These are phyloP conservation scores for Talaromyces albobiverticillius DNA, from an alignment of 2,329 filamentous ascomycete species.

Conservation along the genomic window DNA sequence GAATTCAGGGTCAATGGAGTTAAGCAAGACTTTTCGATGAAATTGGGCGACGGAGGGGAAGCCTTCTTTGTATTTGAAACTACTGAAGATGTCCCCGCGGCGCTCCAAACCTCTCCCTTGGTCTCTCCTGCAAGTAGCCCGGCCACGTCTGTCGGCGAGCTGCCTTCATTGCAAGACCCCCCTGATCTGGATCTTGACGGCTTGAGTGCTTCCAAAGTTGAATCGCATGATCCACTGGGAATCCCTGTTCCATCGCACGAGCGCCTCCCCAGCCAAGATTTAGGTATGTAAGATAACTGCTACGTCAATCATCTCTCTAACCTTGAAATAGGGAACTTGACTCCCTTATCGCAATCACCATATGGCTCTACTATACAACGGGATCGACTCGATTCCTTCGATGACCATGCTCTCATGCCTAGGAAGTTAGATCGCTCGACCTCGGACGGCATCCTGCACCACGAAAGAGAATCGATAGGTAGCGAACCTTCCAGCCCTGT, in stretches of 20 bases:
- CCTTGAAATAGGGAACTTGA: slow-evolving; percentile 31
- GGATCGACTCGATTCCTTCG: slow-evolving; percentile 27
- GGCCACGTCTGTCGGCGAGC: slow-evolving; percentile 33
- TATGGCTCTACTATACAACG: slow-evolving; percentile 27
- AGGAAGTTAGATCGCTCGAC: slow-evolving; percentile 47
- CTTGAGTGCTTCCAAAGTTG: slow-evolving; percentile 18
- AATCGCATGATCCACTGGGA: slow-evolving; percentile 22
- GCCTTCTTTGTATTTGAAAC: slow-evolving; percentile 99
- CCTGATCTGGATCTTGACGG: slow-evolving; percentile 49
- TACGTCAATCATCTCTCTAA: neutral
- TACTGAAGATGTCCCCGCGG: slow-evolving; percentile 83
- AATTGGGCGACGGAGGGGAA: slow-evolving; percentile 93
- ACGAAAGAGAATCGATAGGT: slow-evolving; percentile 16
- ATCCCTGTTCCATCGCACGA: slow-evolving; percentile 26
- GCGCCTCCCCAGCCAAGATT: slow-evolving; percentile 13
- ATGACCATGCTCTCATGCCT: slow-evolving; percentile 29
- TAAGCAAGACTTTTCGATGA: slow-evolving; percentile 96
- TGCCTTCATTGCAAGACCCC: slow-evolving; percentile 45
- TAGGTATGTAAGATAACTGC: slow-evolving; percentile 12
- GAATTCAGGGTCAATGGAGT: slow-evolving; percentile 92
- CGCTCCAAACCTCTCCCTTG: slow-evolving; percentile 88
- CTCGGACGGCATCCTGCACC: slow-evolving; percentile 55
- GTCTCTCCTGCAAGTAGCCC: slow-evolving; percentile 88
- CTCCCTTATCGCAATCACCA: slow-evolving; percentile 40
- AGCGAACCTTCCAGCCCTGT: slow-evolving; percentile 7